phyloP scores from a whole-genome alignment of 495 filamentous ascomycete genomes.

The Bryoglossum gracile region DNA sequence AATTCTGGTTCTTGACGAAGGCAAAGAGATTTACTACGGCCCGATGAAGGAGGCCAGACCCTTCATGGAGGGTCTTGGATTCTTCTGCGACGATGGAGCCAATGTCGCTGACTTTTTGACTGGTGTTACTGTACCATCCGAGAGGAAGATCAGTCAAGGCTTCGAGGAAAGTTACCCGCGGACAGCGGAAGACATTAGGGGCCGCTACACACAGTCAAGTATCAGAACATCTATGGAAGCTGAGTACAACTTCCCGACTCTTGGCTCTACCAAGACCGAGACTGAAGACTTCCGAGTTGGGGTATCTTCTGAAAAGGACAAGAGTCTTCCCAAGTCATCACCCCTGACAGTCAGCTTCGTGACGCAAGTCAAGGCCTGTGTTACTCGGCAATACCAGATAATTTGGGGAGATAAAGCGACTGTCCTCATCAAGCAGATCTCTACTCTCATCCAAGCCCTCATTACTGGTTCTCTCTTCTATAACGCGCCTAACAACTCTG shows the following conservation, averaged over 20 bases:
- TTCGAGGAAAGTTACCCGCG: constrained; percentile 58
- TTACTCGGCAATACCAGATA: constrained; percentile 52
- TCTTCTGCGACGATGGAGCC: constrained; percentile 53
- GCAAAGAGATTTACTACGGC: constrained; percentile 58
- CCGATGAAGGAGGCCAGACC: constrained; percentile 54
- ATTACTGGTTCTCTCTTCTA: constrained; percentile 80
- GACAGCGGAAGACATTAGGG: constrained; percentile 58
- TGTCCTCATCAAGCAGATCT: constrained; percentile 53
- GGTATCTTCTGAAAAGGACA: constrained; percentile 59
- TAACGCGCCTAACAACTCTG: constrained; percentile 52
- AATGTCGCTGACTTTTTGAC: constrained; percentile 68
- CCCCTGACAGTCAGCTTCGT: constrained; percentile 36
- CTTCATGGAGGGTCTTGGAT: constrained; percentile 66
- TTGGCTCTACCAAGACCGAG: constrained; percentile 34
- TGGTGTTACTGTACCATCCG: constrained; percentile 56
- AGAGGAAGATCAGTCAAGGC: constrained; percentile 55
- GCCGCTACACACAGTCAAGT: constrained; percentile 32
- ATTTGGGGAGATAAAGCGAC: constrained; percentile 54
- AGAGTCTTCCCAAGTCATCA: constrained; percentile 59
- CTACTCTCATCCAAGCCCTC: constrained; percentile 63
- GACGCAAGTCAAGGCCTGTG: constrained; percentile 37
- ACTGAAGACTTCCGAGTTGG: constrained; percentile 55
- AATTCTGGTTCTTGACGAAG: constrained; percentile 55
- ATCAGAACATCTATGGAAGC: constrained; percentile 22
- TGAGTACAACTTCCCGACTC: constrained; percentile 45